Base-by-base conservation (phyloP, 148 eudicot species). In the Chenopodium suecicum region DNA sequence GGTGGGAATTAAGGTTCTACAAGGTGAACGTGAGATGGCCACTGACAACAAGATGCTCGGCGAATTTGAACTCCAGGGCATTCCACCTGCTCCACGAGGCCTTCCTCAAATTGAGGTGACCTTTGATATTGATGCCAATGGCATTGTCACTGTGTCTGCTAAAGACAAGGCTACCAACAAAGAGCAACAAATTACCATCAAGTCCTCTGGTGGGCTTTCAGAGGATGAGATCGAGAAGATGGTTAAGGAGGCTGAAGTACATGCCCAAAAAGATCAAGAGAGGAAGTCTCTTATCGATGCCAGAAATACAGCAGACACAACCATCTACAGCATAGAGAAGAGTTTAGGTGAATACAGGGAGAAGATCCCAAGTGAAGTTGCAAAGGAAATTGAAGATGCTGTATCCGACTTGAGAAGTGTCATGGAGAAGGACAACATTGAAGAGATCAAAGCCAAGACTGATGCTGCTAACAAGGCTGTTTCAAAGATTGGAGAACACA, bases 11-110 rank as follows among this genome's bases (percentile, higher is more conserved):
- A 96, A 92, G 79, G 99, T 96, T 5, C 60, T 96, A 9, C 99
- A 96, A 86, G 99, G 99, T 31, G 99, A 96, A 80, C 94, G 99
- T 73, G 99, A 96, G 78, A 94, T 96, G 98, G 98, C 99, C 4
- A 5, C 93, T 1, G 98, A 96, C 89, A 96, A 96, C 86, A 96
- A 96, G 84, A 27, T 86, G 37, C 85, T 96, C 0, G 99, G 99
- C 7, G 99, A 96, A 83, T 96, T 96, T 66, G 98, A 96, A n/a
- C 97, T 96, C 34, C 88, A 89, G 75, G 99, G 99, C 29, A 88
- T 96, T 48, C 98, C 99, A n/a, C 99, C 99, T 0, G 94, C 99
- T 70, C 98, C 99, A 41, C 86, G 99, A 78, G 99, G 99, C 70
- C 62, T 90, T 90, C 99, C 99, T 34, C 99, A 96, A 79, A 90